Evolutionary conservation across 2,329 filamentous ascomycete genomes (phyloP).

Genomic region (Eutypa lata): DNA sequence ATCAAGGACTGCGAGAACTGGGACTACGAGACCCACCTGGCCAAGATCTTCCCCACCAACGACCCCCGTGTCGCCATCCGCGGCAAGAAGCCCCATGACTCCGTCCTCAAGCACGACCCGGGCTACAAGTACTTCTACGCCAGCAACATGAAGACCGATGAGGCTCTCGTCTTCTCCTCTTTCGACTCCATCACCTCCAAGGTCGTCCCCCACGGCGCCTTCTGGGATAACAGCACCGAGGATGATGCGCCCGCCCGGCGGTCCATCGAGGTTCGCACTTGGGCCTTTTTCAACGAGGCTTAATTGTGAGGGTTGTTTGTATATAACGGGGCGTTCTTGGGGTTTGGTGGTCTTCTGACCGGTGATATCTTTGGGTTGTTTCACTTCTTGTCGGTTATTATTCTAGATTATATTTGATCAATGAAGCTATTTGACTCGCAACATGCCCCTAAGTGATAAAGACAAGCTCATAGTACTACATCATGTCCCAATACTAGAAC

Average conservation of each 20-base stretch:
- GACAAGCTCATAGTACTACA: no score
- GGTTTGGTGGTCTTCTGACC: no score
- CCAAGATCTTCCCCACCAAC: conserved; percentile 22
- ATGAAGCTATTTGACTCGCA: no score
- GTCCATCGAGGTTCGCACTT: conserved; percentile 27
- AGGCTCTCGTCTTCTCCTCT: conserved; percentile 25
- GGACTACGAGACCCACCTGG: conserved; percentile 23
- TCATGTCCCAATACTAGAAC: no score
- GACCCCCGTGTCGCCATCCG: conserved; percentile 23
- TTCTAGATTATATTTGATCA: no score
- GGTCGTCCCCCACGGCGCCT: conserved; percentile 25
- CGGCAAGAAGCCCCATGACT: conserved; percentile 24
- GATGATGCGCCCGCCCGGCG: conserved; percentile 22
- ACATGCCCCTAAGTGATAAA: no score
- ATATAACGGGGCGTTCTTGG: not conserved
- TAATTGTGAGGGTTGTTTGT: no score
- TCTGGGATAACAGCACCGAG: conserved; percentile 25
- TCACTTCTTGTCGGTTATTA: no score
- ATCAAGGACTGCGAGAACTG: conserved; percentile 19
- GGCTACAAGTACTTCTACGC: conserved; percentile 26
- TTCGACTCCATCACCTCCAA: conserved; percentile 26
- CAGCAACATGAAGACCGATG: conserved; percentile 21
- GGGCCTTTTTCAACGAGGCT: conserved; percentile 22
- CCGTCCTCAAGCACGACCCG: conserved; percentile 25
- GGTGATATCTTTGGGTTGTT: no score